A percentile compares a stretch with the other conserved stretches of the same genome.
These are phyloP conservation scores for Cladophialophora yegresii DNA, from an alignment of 2,329 filamentous ascomycete species.

Conservation along the genomic window DNA sequence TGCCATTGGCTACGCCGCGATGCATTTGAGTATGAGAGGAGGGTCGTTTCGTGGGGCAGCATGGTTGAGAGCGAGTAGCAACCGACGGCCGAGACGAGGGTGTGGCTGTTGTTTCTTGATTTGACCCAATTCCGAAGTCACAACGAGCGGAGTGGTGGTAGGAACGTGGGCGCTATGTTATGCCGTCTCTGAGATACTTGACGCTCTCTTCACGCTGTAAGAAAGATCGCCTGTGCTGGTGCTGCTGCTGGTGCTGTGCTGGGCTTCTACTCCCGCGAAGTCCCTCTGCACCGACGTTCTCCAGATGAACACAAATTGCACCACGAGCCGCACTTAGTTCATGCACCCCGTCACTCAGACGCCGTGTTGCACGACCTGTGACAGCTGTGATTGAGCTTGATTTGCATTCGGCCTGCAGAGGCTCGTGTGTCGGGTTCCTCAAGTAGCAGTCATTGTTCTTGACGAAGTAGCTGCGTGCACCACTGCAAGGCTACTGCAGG, in stretches of 20 bases:
- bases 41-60: conserved; percentile 21
- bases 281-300: not conserved
- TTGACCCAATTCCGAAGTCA: conserved; percentile 5
- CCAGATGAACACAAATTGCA: not conserved
- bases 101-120: conserved; percentile 13
- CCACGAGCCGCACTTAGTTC: conserved; percentile 4
- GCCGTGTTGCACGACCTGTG: conserved; percentile 6
- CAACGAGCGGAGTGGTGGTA: not conserved
- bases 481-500: conserved; percentile 30
- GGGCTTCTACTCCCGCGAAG: not conserved
- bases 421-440: conserved; percentile 19
- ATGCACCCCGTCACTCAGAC: conserved; percentile 5
- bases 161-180: not conserved
- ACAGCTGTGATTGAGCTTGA: conserved; percentile 9
- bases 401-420: conserved; percentile 21
- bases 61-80: conserved; percentile 14
- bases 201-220: not conserved
- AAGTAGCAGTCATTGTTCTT: conserved; percentile 26
- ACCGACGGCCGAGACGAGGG: not conserved
- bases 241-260: too few species aligned
- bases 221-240: not conserved
- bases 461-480: conserved; percentile 21
- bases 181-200: conserved; percentile 1
- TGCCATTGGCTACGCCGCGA: conserved; percentile 15
- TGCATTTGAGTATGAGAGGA: conserved; percentile 4